These are phyloP conservation scores for Actinidia arguta DNA, from an alignment of 179 eudicot genomes.

Conservation along the genomic window DNA sequence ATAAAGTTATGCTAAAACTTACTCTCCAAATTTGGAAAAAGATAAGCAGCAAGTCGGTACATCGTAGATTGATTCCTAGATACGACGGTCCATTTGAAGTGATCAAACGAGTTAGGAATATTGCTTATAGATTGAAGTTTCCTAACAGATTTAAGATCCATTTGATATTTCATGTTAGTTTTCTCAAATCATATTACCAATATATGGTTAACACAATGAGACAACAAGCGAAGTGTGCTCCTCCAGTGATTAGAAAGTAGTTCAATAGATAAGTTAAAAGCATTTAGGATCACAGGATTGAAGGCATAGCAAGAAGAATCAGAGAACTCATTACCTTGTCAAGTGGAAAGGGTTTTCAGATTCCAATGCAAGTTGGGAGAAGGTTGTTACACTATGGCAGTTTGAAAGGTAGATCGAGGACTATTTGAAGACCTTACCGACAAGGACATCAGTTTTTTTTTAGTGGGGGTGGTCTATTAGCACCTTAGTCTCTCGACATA, in stretches of 20 bases:
- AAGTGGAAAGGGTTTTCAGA: neutral
- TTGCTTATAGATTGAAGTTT: conserved; percentile 7
- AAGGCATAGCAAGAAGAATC: conserved; percentile 24
- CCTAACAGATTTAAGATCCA: neutral
- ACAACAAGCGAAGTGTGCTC: neutral
- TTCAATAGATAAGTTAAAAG: neutral
- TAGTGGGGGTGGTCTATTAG: no score
- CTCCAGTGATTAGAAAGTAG: neutral
- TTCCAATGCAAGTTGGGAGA: neutral
- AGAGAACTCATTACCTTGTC: neutral
- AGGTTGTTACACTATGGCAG: conserved; percentile 7
- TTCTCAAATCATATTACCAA: conserved; percentile 12
- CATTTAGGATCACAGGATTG: neutral
- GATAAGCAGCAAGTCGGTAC: neutral
- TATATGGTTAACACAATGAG: neutral
- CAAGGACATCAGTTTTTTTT: no score
- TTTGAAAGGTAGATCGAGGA: neutral
- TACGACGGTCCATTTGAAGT: conserved; percentile 25
- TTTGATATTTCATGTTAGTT: conserved; percentile 13
- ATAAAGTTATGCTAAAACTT: conserved; percentile 18
- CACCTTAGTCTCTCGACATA: no score
- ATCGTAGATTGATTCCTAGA: neutral
- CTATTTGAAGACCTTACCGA: no score
- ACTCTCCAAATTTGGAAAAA: conserved; percentile 19
- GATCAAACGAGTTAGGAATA: neutral